Evolutionary conservation across 2,329 filamentous ascomycete genomes (phyloP).

Genomic region (Pseudogymnoascus sp.): DNA sequence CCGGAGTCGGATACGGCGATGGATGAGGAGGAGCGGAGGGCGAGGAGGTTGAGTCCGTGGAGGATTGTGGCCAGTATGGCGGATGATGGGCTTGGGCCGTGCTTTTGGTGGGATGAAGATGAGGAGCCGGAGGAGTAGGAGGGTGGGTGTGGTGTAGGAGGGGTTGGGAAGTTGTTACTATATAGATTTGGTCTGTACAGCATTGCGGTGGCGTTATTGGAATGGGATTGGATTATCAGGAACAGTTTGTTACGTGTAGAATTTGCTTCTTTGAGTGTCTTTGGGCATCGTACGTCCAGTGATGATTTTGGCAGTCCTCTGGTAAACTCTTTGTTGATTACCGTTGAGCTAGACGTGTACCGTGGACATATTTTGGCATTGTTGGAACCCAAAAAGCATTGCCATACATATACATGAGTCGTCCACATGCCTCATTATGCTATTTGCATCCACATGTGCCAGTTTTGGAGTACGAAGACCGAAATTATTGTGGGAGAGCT

Average conservation of each 20-base stretch:
- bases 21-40: conserved; percentile 43
- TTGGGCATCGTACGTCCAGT: background rate
- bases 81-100: conserved; percentile 52
- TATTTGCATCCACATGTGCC: background rate
- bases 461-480: background rate
- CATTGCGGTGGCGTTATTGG: conserved; percentile 1
- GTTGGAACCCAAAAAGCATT: background rate
- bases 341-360: background rate
- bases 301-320: no score
- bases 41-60: conserved; percentile 57
- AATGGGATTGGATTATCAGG: background rate
- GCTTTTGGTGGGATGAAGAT: conserved; percentile 49
- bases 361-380: background rate
- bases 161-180: background rate
- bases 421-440: background rate
- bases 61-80: conserved; percentile 59
- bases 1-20: conserved; percentile 3
- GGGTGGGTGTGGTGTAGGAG: background rate
- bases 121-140: conserved; percentile 14
- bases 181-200: background rate
- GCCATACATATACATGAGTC: background rate
- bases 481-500: background rate
- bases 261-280: background rate
- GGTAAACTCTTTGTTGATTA: background rate
- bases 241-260: background rate